Percentiles rank a stretch among this genome's conserved stretches.
phyloP scores from a whole-genome alignment of 1,284 basidiomycete genomes.

The Sanghuangporus weigelae region DNA sequence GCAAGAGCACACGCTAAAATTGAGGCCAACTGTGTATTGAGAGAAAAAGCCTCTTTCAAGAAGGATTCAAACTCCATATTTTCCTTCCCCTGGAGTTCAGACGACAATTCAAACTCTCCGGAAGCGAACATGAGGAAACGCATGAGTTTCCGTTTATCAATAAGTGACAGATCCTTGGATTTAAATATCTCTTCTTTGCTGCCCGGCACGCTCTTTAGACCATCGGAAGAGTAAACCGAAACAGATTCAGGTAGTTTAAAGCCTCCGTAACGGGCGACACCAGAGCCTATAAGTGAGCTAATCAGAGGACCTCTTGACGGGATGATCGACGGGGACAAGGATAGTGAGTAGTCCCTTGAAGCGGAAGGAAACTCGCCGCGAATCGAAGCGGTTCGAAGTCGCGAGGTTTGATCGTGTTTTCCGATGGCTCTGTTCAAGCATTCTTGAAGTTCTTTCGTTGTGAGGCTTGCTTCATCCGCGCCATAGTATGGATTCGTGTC shows the following conservation, averaged over 20 bases:
- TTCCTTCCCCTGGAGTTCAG: constrained; percentile 56
- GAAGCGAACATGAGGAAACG: constrained; percentile 83
- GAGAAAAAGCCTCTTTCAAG: constrained; percentile 54
- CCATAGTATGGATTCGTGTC: constrained; percentile 88
- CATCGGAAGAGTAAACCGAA: constrained; percentile 46
- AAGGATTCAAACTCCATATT: constrained; percentile 54
- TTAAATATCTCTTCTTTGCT: constrained; percentile 96
- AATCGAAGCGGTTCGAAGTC: constrained; percentile 34
- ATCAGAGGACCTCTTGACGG: constrained; percentile 80
- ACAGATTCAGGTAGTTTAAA: constrained; percentile 85
- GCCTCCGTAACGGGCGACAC: constrained; percentile 86
- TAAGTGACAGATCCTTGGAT: constrained; percentile 67
- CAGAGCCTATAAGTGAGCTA: constrained; percentile 74
- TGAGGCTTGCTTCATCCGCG: constrained; percentile 75
- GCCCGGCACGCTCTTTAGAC: constrained; percentile 70
- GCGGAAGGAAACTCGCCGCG: constrained; percentile 31
- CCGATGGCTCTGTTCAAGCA: constrained; percentile 42
- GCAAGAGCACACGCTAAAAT: constrained; percentile 73
- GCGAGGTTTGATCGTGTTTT: constrained; percentile 23
- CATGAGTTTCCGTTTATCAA: constrained; percentile 92
- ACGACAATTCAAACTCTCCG: constrained; percentile 64
- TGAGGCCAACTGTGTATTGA: constrained; percentile 52
- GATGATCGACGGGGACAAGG: constrained; percentile 78
- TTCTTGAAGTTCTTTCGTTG: constrained; percentile 70
- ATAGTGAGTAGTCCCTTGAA: constrained; percentile 79